Conservation (phyloP, 768 basidiomycete species). For the Candolleomyces efflorescens region DNA sequence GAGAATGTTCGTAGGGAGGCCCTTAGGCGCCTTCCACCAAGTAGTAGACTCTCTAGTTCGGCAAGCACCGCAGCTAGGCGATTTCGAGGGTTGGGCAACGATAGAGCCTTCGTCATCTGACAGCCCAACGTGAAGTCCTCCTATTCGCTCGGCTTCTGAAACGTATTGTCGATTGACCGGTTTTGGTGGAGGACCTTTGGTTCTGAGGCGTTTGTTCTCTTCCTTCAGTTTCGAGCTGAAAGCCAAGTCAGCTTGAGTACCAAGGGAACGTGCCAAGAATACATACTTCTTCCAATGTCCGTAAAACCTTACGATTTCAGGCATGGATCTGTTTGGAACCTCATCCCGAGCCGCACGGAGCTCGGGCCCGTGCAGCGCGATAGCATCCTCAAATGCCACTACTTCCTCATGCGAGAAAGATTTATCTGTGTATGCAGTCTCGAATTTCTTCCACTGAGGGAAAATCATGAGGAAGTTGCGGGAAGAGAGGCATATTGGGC, state of each 20-base stretch:
- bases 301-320: slow-evolving; percentile 81
- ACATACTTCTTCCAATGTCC: slow-evolving; percentile 82
- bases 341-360: slow-evolving; percentile 76
- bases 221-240: slow-evolving; percentile 63
- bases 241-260: slow-evolving; percentile 5
- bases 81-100: slow-evolving; percentile 50
- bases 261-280: not conserved
- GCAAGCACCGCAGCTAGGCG: slow-evolving; percentile 77
- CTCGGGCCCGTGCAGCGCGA: slow-evolving; percentile 70
- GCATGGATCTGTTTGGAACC: slow-evolving; percentile 60
- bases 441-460: slow-evolving; percentile 67
- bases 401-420: slow-evolving; percentile 70
- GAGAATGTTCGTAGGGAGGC: slow-evolving; percentile 69
- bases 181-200: slow-evolving; percentile 31
- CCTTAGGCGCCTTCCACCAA: slow-evolving; percentile 95
- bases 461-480: slow-evolving; percentile 2
- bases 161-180: slow-evolving; percentile 34
- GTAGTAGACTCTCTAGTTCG: slow-evolving; percentile 69
- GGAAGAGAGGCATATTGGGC: not conserved
- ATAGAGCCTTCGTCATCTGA: slow-evolving; percentile 78
- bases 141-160: slow-evolving; percentile 33
- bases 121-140: slow-evolving; percentile 46
- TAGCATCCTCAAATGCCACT: slow-evolving; percentile 73
- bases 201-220: slow-evolving; percentile 52
- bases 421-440: slow-evolving; percentile 62